These are phyloP conservation scores for Helenozyma baotianmanensis DNA, from an alignment of 805 yeast species.

Conservation along the genomic window DNA sequence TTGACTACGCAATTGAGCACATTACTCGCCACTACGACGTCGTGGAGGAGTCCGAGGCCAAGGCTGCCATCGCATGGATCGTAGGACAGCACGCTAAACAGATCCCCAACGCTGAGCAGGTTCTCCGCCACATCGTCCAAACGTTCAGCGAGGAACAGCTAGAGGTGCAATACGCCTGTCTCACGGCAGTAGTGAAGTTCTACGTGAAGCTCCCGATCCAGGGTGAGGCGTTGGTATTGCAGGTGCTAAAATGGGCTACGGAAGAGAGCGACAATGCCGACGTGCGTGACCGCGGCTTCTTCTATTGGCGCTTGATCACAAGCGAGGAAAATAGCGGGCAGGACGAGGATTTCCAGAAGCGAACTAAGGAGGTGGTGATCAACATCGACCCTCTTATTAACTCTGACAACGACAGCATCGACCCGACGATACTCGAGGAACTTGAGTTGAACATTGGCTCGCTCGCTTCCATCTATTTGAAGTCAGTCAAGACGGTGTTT, in stretches of 20 bases:
- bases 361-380: constrained; percentile 48
- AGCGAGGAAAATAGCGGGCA: constrained; percentile 16
- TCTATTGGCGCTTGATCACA: constrained; percentile 80
- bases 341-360: constrained; percentile 37
- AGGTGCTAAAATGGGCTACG: constrained; percentile 61
- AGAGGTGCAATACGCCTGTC: constrained; percentile 67
- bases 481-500: constrained; percentile 80
- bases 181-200: constrained; percentile 71
- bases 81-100: constrained; percentile 63
- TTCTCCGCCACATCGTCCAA: constrained; percentile 38
- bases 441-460: constrained; percentile 78
- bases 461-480: constrained; percentile 76
- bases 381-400: constrained; percentile 60
- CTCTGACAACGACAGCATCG: constrained; percentile 64
- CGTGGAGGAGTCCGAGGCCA: constrained; percentile 73
- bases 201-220: constrained; percentile 53
- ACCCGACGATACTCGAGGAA: constrained; percentile 70
- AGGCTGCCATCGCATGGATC: constrained; percentile 77
- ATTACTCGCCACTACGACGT: constrained; percentile 32
- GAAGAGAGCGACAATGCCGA: constrained; percentile 81
- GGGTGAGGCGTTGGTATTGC: constrained; percentile 55
- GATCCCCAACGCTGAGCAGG: constrained; percentile 38
- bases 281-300: constrained; percentile 75
- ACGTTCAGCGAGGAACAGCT: constrained; percentile 58
- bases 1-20: constrained; percentile 29